Evolutionary conservation across 345 rosid species (phyloP).

Genomic region (Nephelium lappaceum): DNA sequence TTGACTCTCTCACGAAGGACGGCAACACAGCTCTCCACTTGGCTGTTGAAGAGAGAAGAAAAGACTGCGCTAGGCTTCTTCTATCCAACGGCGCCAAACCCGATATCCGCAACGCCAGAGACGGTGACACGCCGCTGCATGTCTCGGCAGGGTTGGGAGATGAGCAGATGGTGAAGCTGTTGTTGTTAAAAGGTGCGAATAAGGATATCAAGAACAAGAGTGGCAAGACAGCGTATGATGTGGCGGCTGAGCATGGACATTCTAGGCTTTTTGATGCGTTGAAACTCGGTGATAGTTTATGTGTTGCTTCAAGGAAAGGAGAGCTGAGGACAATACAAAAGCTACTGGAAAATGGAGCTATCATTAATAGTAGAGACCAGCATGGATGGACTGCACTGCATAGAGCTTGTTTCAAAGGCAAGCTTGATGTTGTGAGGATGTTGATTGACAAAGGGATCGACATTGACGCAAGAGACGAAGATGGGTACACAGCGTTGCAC

Average conservation of each 20-base stretch:
- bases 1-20: slow-evolving; percentile 45
- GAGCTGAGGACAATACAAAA: slow-evolving; percentile 39
- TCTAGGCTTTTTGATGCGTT: slow-evolving; percentile 47
- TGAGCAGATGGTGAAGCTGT: slow-evolving; percentile 51
- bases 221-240: slow-evolving; percentile 51
- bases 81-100: slow-evolving; percentile 49
- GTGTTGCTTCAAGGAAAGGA: slow-evolving; percentile 57
- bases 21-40: slow-evolving; percentile 57
- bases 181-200: slow-evolving; percentile 54
- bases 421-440: slow-evolving; percentile 35
- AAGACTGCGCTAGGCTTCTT: slow-evolving; percentile 50
- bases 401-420: slow-evolving; percentile 63
- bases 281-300: slow-evolving; percentile 53
- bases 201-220: slow-evolving; percentile 46
- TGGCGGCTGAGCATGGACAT: slow-evolving; percentile 58
- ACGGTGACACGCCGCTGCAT: slow-evolving; percentile 59
- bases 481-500: slow-evolving; percentile 70
- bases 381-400: slow-evolving; percentile 75
- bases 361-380: slow-evolving; percentile 52
- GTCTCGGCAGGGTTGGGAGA: slow-evolving; percentile 53
- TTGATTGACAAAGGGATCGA: slow-evolving; percentile 59
- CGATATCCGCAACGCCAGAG: slow-evolving; percentile 26
- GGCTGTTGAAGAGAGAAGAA: slow-evolving; percentile 45
- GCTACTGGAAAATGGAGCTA: slow-evolving; percentile 54
- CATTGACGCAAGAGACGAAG: slow-evolving; percentile 54